phyloP scores from a whole-genome alignment of 225 moss, liverwort and hornwort genomes.

The Bryoerythrophyllum caledonicum region DNA sequence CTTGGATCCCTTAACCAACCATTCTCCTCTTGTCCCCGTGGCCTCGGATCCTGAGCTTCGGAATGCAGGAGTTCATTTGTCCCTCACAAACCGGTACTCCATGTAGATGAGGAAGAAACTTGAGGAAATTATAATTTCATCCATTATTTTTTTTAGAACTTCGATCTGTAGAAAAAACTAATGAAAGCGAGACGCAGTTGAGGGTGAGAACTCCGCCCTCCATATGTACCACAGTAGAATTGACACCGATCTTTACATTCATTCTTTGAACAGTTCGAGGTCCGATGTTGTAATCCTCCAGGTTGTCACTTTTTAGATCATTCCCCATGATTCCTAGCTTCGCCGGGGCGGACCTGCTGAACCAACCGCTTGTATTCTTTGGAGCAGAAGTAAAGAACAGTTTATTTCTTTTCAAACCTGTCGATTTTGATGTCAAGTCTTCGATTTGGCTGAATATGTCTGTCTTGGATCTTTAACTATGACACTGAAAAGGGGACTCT shows the following conservation, averaged over 20 bases:
- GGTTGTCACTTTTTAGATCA: background rate
- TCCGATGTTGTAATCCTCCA: background rate
- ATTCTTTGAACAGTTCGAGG: slow-evolving; percentile 10
- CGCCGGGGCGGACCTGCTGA: background rate
- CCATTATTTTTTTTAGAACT: slow-evolving; percentile 2
- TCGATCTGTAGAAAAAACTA: slow-evolving; percentile 43
- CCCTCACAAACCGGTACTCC: slow-evolving; percentile 56
- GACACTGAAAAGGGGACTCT: background rate
- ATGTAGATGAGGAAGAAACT: slow-evolving; percentile 21
- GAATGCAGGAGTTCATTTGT: slow-evolving; percentile 56
- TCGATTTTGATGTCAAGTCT: slow-evolving; percentile 1
- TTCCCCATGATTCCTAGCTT: slow-evolving; percentile 10
- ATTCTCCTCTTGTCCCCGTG: slow-evolving; percentile 26
- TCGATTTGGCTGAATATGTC: background rate
- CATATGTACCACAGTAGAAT: background rate
- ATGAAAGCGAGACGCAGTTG: slow-evolving; percentile 21
- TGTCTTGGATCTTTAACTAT: background rate
- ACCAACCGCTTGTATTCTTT: background rate
- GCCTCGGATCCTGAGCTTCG: slow-evolving; percentile 47
- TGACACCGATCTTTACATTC: slow-evolving; percentile 6
- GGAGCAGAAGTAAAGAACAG: background rate
- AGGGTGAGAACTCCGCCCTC: slow-evolving; percentile 12
- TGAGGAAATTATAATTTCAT: background rate
- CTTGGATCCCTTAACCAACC: slow-evolving; percentile 38
- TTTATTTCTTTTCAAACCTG: background rate